These are phyloP conservation scores for Botrytis tulipae DNA, from an alignment of 2,329 filamentous ascomycete species.

Conservation along the genomic window DNA sequence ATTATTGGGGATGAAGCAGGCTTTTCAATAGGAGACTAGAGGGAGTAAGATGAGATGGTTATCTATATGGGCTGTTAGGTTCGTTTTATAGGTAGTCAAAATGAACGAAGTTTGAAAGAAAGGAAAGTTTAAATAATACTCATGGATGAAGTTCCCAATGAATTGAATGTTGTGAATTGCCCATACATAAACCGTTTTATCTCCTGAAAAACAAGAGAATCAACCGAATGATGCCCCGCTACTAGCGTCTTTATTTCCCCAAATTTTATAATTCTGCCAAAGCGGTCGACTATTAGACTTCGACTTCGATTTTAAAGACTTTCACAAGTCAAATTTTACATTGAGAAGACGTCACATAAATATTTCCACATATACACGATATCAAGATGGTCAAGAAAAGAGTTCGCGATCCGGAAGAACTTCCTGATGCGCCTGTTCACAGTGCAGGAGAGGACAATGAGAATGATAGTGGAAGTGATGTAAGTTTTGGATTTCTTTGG, in stretches of 20 bases:
- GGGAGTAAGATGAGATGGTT: slow-evolving; percentile 3
- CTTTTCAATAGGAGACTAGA: slow-evolving; percentile 7
- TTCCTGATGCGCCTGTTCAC: slow-evolving; percentile 34
- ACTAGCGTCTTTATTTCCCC: not conserved
- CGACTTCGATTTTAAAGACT: not conserved
- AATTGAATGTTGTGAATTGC: not conserved
- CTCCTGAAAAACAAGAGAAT: not conserved
- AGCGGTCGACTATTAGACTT: not conserved
- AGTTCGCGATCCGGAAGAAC: slow-evolving; percentile 37
- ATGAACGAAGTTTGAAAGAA: not conserved
- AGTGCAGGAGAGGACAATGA: slow-evolving; percentile 31
- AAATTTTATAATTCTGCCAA: slow-evolving; percentile 8
- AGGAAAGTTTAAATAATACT: no score
- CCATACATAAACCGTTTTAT: not conserved
- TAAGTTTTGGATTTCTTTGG: slow-evolving; percentile 16
- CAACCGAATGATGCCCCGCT: slow-evolving; percentile 5
- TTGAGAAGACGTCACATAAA: not conserved
- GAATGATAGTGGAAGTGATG: slow-evolving; percentile 38
- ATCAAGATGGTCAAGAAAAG: slow-evolving; percentile 40
- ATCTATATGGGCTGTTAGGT: not conserved
- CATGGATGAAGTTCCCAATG: not conserved
- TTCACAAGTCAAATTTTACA: not conserved
- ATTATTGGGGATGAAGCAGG: slow-evolving; percentile 12
- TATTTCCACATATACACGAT: not conserved
- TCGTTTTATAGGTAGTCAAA: not conserved